These are phyloP conservation scores for Periglandula ipomoeae DNA, from an alignment of 2,329 filamentous ascomycete genomes.

Conservation along the genomic window DNA sequence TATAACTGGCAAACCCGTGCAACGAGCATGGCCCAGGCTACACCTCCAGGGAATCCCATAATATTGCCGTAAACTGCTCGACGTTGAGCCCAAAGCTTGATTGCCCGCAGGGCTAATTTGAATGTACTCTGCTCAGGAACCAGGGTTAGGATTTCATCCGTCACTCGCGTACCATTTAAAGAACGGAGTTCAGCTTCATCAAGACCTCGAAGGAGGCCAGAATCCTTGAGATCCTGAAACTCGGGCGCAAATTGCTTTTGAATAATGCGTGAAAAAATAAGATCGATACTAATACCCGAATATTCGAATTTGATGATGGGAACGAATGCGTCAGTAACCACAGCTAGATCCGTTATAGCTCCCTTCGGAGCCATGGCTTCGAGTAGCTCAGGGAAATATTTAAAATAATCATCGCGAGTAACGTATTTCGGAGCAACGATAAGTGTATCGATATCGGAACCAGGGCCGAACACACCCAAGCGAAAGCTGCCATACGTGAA, in stretches of 20 bases:
- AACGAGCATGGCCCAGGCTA: slow-evolving; percentile 97
- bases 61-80: slow-evolving; percentile 94
- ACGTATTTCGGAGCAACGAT: slow-evolving; percentile 88
- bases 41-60: slow-evolving; percentile 91
- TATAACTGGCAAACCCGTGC: slow-evolving; percentile 94
- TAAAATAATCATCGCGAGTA: slow-evolving; percentile 82
- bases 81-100: slow-evolving; percentile 93
- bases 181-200: slow-evolving; percentile 82
- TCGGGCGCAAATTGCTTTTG: slow-evolving; percentile 60
- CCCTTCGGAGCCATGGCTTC: slow-evolving; percentile 64
- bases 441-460: slow-evolving; percentile 96
- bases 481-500: slow-evolving; percentile 96
- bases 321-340: slow-evolving; percentile 84
- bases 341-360: slow-evolving; percentile 75
- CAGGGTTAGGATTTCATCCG: slow-evolving; percentile 79
- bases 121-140: slow-evolving; percentile 89
- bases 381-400: slow-evolving; percentile 74
- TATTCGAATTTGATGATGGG: slow-evolving; percentile 97
- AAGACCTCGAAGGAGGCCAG: slow-evolving; percentile 73
- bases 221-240: slow-evolving; percentile 67
- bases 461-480: slow-evolving; percentile 86
- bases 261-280: slow-evolving; percentile 75
- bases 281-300: slow-evolving; percentile 82
- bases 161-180: slow-evolving; percentile 89
- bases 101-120: slow-evolving; percentile 75